These are phyloP conservation scores for Camellia granthamiana DNA, from an alignment of 148 eudicot species.

Conservation along the genomic window DNA sequence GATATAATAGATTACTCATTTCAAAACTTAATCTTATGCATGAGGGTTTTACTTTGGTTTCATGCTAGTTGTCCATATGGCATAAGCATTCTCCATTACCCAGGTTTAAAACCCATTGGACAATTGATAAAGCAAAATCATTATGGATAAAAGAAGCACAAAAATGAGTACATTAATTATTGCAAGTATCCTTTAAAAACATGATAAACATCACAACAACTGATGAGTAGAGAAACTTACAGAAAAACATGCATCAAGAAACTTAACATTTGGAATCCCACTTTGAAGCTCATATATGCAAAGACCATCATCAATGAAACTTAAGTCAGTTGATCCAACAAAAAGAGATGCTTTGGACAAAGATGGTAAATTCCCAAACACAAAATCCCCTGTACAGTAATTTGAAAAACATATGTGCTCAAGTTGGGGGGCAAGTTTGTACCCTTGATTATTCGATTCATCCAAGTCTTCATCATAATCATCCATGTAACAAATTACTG, in stretches of 20 bases:
- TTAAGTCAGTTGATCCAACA: background rate
- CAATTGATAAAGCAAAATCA: background rate
- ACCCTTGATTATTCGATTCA: background rate
- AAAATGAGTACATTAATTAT: no score
- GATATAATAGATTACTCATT: background rate
- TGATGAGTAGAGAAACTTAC: background rate
- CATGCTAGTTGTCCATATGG: background rate
- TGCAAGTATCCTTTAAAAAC: background rate
- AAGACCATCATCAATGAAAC: background rate
- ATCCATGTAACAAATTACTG: background rate
- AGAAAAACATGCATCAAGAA: background rate
- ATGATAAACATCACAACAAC: background rate
- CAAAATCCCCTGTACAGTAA: background rate
- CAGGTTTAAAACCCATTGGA: background rate
- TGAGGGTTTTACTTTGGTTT: no score
- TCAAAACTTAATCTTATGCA: background rate
- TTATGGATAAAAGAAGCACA: background rate
- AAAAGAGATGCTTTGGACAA: constrained; percentile 2
- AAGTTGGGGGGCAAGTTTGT: constrained; percentile 8
- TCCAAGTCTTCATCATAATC: background rate
- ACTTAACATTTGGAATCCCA: background rate
- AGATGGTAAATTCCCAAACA: background rate
- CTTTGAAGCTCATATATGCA: background rate
- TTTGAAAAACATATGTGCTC: background rate
- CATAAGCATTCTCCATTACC: background rate